Evolutionary conservation across 345 rosid genomes (phyloP), one percentile per base, ranked within the genome.

Genomic region (Firmiana major): DNA sequence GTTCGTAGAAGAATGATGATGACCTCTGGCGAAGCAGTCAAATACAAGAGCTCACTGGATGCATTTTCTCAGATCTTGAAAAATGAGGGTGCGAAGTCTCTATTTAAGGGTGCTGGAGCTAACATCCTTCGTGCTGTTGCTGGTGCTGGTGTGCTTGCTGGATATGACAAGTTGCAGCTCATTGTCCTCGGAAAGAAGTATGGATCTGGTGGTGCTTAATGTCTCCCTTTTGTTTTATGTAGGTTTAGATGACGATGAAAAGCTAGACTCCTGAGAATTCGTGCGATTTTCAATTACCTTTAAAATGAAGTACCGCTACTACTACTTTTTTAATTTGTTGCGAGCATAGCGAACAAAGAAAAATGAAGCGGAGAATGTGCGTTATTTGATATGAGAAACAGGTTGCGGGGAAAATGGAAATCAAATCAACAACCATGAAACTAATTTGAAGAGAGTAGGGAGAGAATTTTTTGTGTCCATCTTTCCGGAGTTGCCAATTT

Each of bases 1-100:
- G 97, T 91, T 57, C 97, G 98, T 15, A 91, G 98, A 89, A 93
- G 98, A 84, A 93, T 93, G 98, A 93, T 93, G 98, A 93, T 93
- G 98, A 93, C 98, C 2, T 93, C 97, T 1, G 98, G 98, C 57
- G 97, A 93, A 81, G 98, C 97, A 9, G 97, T 91, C 80, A 93
- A 93, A 82, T 93, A 93, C 87, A 88, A 86, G 83, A 90, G 93
- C 78, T 93, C 98, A 2, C 40, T 87, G 16, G 91, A 88, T 73
- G 97, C 97, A 8, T 93, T 93, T 79, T 3, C 81, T 49, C 97
- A 93, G 81, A 93, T 93, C 73, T 24, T 93, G 77, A 91, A 89
- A 86, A 93, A 86, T 3, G 98, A 93, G 83, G 97, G 98, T 46
- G 79, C 91, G 31, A 93, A 63, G 86, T 93, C 98, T 26, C 92